A percentile compares a stretch with the other conserved stretches of the same genome.
phyloP scores from a whole-genome alignment of 768 basidiomycete species.

The Cantharellus cinnabarinus region DNA sequence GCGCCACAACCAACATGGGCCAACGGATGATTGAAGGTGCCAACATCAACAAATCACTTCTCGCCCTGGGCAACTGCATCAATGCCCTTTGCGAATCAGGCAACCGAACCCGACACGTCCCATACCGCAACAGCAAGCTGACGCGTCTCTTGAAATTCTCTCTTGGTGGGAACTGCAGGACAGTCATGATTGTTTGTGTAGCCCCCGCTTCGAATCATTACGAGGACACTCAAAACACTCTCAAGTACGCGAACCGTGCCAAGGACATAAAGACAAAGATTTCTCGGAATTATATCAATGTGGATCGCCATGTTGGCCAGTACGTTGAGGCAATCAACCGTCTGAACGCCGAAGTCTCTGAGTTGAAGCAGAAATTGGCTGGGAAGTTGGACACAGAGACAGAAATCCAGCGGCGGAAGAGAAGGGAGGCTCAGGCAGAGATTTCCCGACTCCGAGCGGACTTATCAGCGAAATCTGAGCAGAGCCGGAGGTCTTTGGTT shows the following conservation, averaged over 20 bases:
- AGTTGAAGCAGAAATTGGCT: constrained; percentile 69
- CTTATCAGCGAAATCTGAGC: constrained; percentile 47
- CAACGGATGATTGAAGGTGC: constrained; percentile 97
- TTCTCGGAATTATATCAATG: constrained; percentile 85
- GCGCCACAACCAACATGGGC: constrained; percentile 93
- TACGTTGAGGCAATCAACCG: constrained; percentile 90
- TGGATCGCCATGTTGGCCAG: constrained; percentile 84
- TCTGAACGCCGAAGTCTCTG: constrained; percentile 62
- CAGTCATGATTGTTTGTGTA: constrained; percentile 97
- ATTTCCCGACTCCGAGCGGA: constrained; percentile 56
- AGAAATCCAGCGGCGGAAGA: constrained; percentile 44
- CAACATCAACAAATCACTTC: constrained; percentile 96
- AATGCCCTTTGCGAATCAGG: constrained; percentile 94
- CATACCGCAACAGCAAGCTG: constrained; percentile 95
- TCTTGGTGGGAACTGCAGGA: constrained; percentile 95
- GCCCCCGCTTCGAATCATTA: constrained; percentile 91
- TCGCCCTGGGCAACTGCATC: constrained; percentile 95
- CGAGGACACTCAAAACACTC: constrained; percentile 96
- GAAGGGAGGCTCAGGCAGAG: constrained; percentile 48
- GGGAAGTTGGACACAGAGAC: constrained; percentile 44
- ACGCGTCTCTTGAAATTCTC: constrained; percentile 95
- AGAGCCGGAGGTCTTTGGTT: constrained; percentile 45
- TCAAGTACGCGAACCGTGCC: constrained; percentile 91
- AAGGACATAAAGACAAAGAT: constrained; percentile 96
- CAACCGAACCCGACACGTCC: constrained; percentile 71